These are phyloP conservation scores for Zasmidium cellare DNA, from an alignment of 2,329 filamentous ascomycete genomes.

Conservation along the genomic window DNA sequence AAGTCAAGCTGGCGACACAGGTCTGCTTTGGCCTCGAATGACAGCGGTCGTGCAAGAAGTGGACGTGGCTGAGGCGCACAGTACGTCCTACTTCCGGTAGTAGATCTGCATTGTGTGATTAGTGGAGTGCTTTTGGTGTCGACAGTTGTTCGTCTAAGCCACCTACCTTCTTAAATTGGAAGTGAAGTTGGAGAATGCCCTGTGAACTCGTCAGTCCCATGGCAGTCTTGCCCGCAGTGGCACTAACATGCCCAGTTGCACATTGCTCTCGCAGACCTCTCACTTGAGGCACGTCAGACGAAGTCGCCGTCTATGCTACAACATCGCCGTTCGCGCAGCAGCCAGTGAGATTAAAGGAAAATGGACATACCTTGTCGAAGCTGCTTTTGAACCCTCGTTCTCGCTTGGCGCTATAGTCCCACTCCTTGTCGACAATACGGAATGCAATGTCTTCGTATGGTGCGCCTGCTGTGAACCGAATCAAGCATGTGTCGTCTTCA, in stretches of 20 bases:
- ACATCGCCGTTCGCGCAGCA: background rate
- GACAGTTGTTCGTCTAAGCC: conserved; percentile 9
- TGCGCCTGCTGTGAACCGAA: conserved; percentile 90
- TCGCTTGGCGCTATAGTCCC: conserved; percentile 96
- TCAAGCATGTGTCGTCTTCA: conserved; percentile 94
- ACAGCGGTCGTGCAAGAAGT: background rate
- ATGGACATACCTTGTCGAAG: conserved; percentile 84
- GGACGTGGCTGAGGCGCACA: background rate
- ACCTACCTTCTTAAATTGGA: conserved; percentile 94
- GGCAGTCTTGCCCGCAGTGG: background rate
- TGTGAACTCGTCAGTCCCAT: conserved; percentile 44
- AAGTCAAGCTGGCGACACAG: background rate
- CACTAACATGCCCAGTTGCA: background rate
- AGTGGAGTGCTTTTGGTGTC: conserved; percentile 12
- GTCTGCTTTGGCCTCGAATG: background rate
- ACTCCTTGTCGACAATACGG: conserved; percentile 95
- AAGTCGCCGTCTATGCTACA: background rate
- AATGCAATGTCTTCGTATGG: conserved; percentile 98
- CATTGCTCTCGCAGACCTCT: background rate
- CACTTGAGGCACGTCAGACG: background rate
- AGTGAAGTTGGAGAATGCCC: conserved; percentile 95
- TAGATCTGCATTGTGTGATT: conserved; percentile 41
- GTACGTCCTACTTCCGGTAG: conserved; percentile 41
- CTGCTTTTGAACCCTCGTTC: conserved; percentile 94
- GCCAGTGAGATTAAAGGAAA: background rate